A percentile compares a stretch with the other conserved stretches of the same genome.
Evolutionary conservation across 345 rosid genomes (phyloP).

Genomic region (Hibiscus syriacus): DNA sequence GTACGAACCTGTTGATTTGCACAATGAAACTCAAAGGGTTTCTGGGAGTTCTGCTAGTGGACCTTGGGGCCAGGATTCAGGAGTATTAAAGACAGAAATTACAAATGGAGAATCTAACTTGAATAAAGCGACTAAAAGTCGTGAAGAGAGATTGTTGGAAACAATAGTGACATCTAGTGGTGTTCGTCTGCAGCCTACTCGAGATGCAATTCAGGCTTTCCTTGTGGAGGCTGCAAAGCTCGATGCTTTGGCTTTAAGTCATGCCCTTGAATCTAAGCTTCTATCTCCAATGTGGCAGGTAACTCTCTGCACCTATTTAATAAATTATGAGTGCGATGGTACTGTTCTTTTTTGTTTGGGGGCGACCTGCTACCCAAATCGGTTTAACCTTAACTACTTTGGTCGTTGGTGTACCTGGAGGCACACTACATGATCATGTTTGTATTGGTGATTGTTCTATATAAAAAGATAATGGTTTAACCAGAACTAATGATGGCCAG

Average conservation of each 20-base stretch:
- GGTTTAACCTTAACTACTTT: not conserved
- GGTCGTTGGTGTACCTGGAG: not conserved
- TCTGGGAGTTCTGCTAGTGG: constrained; percentile 41
- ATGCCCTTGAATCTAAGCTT: constrained; percentile 81
- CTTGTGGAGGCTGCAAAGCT: constrained; percentile 80
- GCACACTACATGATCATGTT: not conserved
- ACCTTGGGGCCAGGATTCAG: constrained; percentile 54
- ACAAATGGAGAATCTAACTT: constrained; percentile 45
- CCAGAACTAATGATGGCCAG: constrained; percentile 32
- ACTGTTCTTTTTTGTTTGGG: no score
- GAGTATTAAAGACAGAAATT: constrained; percentile 28
- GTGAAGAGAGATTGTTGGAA: constrained; percentile 82
- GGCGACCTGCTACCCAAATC: no score
- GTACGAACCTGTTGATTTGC: constrained; percentile 64
- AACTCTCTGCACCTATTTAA: constrained; percentile 11
- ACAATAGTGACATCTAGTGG: constrained; percentile 91
- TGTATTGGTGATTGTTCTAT: not conserved
- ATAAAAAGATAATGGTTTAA: not conserved
- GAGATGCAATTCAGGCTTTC: constrained; percentile 83
- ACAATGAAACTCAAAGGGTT: constrained; percentile 36
- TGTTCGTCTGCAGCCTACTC: constrained; percentile 90
- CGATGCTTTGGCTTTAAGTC: constrained; percentile 63
- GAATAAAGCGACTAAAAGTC: constrained; percentile 53
- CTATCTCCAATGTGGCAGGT: constrained; percentile 93
- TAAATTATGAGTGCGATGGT: constrained; percentile 8